Conservation (phyloP, 129 eudicot species). For the Saussurea involucrata region DNA sequence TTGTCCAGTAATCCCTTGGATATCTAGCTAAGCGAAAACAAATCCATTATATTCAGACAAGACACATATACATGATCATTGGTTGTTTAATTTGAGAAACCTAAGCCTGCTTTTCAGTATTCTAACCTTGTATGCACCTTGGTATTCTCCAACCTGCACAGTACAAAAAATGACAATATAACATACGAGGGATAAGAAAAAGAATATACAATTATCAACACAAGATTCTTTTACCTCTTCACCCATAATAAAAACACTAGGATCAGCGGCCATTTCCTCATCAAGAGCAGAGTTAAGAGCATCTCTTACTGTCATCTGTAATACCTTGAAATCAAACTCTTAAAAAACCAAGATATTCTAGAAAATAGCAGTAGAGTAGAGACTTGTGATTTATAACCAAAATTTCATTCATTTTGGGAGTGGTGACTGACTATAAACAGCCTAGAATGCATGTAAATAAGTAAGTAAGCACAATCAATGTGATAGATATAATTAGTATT, state of each 20-base stretch:
- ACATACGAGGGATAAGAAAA: background rate
- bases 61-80: background rate
- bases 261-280: constrained; percentile 89
- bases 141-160: constrained; percentile 79
- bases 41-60: background rate
- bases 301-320: constrained; percentile 73
- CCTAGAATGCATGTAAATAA: no score
- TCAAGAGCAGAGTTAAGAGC: constrained; percentile 82
- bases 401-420: no score
- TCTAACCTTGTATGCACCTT: constrained; percentile 84
- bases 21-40: constrained; percentile 31
- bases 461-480: background rate
- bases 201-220: background rate
- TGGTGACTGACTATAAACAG: no score
- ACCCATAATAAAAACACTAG: constrained; percentile 65
- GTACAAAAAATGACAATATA: background rate
- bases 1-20: constrained; percentile 72
- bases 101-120: background rate
- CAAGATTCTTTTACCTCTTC: constrained; percentile 52
- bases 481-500: background rate
- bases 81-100: background rate
- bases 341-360: no score
- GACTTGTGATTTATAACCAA: no score
- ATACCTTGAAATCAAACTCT: background rate
- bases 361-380: no score